Evolutionary conservation across 23 red algal genomes (phyloP).

Genomic region (Gracilariopsis chorda): DNA sequence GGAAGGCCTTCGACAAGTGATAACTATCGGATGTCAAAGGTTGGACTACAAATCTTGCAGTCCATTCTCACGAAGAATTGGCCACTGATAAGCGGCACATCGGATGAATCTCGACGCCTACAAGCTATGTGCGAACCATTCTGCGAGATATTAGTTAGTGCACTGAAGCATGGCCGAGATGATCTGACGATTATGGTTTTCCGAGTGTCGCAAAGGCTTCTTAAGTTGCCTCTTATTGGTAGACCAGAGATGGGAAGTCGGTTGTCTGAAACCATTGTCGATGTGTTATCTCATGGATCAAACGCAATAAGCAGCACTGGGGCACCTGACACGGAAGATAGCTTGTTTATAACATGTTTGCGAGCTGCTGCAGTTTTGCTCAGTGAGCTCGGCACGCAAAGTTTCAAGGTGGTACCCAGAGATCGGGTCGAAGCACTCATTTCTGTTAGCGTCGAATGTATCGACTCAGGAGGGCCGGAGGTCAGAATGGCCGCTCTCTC

Average conservation of each 20-base stretch:
- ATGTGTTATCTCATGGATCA: conserved; percentile 45
- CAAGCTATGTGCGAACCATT: conserved; percentile 57
- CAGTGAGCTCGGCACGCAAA: neutral
- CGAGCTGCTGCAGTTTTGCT: conserved; percentile 53
- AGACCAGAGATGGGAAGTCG: conserved; percentile 1
- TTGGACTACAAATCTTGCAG: conserved; percentile 14
- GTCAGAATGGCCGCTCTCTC: conserved; percentile 30
- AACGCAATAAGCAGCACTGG: neutral
- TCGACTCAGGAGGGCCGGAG: conserved; percentile 33
- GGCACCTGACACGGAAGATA: neutral
- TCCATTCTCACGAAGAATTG: conserved; percentile 24
- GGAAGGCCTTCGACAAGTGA: too few species aligned
- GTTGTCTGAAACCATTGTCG: conserved; percentile 35
- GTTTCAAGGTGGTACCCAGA: conserved; percentile 5
- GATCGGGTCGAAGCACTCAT: conserved; percentile 59
- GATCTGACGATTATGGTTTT: conserved; percentile 22
- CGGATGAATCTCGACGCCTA: neutral
- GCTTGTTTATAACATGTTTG: conserved; percentile 56
- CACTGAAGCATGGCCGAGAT: conserved; percentile 17
- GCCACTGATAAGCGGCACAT: neutral
- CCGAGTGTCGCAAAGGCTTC: conserved; percentile 17
- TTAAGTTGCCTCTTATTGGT: conserved; percentile 24
- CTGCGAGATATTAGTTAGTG: neutral
- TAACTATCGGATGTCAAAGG: neutral
- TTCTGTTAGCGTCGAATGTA: conserved; percentile 20